A percentile compares a stretch with the other conserved stretches of the same genome.
Evolutionary conservation across 2,329 filamentous ascomycete genomes (phyloP).

Genomic region (Pseudogymnoascus sp.): DNA sequence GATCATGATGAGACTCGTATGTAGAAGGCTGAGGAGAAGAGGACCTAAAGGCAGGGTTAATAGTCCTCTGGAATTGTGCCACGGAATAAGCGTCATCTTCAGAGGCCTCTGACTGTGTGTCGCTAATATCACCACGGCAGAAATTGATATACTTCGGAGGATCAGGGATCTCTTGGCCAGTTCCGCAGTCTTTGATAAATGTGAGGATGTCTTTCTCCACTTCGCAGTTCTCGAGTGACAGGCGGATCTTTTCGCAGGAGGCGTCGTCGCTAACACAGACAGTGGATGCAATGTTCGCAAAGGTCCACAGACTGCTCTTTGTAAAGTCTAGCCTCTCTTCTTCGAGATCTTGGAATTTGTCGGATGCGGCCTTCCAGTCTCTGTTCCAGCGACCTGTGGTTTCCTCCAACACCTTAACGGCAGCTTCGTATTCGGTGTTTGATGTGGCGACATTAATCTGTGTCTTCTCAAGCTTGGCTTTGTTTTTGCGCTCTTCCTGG

Average conservation of each 20-base stretch:
- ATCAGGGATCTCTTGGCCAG: slow-evolving; percentile 94
- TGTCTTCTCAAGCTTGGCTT: slow-evolving; percentile 96
- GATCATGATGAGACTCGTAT: slow-evolving; percentile 86
- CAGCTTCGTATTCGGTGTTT: slow-evolving; percentile 87
- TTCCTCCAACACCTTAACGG: slow-evolving; percentile 88
- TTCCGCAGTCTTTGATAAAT: slow-evolving; percentile 85
- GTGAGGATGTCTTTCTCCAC: slow-evolving; percentile 86
- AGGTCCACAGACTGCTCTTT: slow-evolving; percentile 96
- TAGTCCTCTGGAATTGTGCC: slow-evolving; percentile 88
- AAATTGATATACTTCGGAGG: slow-evolving; percentile 99
- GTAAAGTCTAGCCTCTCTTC: slow-evolving; percentile 95
- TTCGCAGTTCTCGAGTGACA: slow-evolving; percentile 90
- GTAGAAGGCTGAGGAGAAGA: slow-evolving; percentile 92
- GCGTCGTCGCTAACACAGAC: slow-evolving; percentile 96
- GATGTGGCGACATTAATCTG: slow-evolving; percentile 89
- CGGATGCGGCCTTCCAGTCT: slow-evolving; percentile 95
- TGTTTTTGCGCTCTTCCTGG: slow-evolving; percentile 97
- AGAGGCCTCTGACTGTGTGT: slow-evolving; percentile 72
- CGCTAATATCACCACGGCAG: slow-evolving; percentile 76
- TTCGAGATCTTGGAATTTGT: slow-evolving; percentile 98
- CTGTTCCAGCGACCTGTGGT: slow-evolving; percentile 94
- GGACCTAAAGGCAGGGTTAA: slow-evolving; percentile 92
- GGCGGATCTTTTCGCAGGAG: slow-evolving; percentile 90
- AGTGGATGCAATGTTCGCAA: slow-evolving; percentile 93
- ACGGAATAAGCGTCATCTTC: slow-evolving; percentile 89